These are phyloP conservation scores for Nadsonia starkeyi-henricii DNA, from an alignment of 1,139 yeast genomes.

Conservation along the genomic window DNA sequence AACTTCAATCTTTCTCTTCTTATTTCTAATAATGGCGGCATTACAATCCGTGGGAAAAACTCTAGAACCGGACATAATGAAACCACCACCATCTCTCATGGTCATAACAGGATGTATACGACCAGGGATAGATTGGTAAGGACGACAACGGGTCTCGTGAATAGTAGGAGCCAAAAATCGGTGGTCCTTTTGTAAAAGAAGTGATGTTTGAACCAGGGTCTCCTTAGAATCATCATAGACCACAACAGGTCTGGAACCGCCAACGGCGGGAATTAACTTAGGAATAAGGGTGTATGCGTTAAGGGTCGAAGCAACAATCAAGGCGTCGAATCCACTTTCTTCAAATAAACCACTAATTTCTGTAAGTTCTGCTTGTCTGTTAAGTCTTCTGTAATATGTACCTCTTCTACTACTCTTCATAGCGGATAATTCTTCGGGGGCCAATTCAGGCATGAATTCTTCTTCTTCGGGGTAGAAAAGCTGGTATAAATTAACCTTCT, in stretches of 20 bases:
- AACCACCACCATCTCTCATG: constrained; percentile 87
- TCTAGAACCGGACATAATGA: constrained; percentile 60
- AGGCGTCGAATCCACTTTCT: constrained; percentile 56
- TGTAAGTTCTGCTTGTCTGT: constrained; percentile 35
- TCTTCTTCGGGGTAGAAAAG: constrained; percentile 64
- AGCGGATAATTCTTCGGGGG: constrained; percentile 34
- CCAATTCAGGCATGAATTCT: constrained; percentile 30
- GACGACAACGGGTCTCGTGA: constrained; percentile 68
- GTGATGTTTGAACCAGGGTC: constrained; percentile 56
- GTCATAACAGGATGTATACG: constrained; percentile 94
- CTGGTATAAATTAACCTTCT: constrained; percentile 66
- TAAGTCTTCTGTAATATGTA: constrained; percentile 54
- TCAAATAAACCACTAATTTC: constrained; percentile 38
- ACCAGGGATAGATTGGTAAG: constrained; percentile 87
- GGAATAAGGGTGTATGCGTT: constrained; percentile 55
- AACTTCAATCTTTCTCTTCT: constrained; percentile 16
- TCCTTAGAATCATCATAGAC: constrained; percentile 76
- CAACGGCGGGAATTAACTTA: constrained; percentile 46
- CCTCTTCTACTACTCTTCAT: constrained; percentile 47
- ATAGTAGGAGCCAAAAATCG: constrained; percentile 74
- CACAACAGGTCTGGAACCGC: constrained; percentile 80
- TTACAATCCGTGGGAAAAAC: constrained; percentile 58
- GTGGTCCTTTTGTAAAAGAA: constrained; percentile 47
- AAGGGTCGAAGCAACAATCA: constrained; percentile 60
- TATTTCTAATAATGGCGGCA: constrained; percentile 22